Percentiles rank a stretch among this genome's conserved stretches.
Evolutionary conservation across 108 stramenopile genomes (phyloP).

Genomic region (Skeletonema menzelii): DNA sequence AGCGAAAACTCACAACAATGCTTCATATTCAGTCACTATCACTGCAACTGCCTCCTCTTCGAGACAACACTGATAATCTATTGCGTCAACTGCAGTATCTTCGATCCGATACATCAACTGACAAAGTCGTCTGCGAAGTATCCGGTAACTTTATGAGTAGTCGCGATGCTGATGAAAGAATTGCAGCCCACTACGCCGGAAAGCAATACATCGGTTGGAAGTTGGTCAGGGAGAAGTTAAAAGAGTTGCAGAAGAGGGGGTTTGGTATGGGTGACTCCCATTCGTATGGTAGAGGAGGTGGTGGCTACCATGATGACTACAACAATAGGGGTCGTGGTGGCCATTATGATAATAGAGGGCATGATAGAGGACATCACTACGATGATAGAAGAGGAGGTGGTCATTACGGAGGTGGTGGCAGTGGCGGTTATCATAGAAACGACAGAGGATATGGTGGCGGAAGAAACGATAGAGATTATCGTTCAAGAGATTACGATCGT

Average conservation of each 20-base stretch:
- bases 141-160: constrained; percentile 91
- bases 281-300: constrained; percentile 29
- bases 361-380: constrained; percentile 19
- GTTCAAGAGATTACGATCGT: constrained; percentile 3
- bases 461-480: constrained; percentile 13
- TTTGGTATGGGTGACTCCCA: constrained; percentile 34
- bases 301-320: constrained; percentile 32
- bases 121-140: constrained; percentile 89
- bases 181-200: constrained; percentile 92
- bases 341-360: constrained; percentile 19
- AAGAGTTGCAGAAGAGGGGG: constrained; percentile 68
- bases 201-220: constrained; percentile 95
- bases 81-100: constrained; percentile 72
- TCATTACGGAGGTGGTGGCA: constrained; percentile 24
- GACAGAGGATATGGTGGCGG: constrained; percentile 15
- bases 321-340: constrained; percentile 37
- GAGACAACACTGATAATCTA: constrained; percentile 66
- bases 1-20: constrained; percentile 44
- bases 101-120: constrained; percentile 74
- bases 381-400: constrained; percentile 37
- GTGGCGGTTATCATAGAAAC: constrained; percentile 14
- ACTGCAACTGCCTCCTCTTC: constrained; percentile 58
- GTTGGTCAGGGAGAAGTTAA: constrained; percentile 84
- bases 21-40: constrained; percentile 39
- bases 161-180: constrained; percentile 90